These are phyloP conservation scores for Colletotrichum tanaceti DNA, from an alignment of 2,329 filamentous ascomycete genomes.

Conservation along the genomic window DNA sequence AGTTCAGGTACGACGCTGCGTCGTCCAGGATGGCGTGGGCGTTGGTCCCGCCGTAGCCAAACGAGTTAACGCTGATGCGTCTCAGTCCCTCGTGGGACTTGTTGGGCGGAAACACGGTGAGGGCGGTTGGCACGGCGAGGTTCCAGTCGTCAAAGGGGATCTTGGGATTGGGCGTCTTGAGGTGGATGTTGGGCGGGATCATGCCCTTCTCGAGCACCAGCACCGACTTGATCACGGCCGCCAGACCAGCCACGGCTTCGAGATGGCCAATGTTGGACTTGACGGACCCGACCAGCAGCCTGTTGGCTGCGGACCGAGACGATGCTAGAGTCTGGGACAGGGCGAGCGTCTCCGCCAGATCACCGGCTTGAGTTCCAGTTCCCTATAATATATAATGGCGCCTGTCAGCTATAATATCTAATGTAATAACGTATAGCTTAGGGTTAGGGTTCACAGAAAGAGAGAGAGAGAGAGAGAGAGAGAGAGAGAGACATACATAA, in stretches of 20 bases:
- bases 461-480: too few relatives aligned
- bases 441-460: too few relatives aligned
- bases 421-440: too few relatives aligned
- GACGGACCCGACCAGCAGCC: slow-evolving; percentile 30
- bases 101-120: slow-evolving; percentile 5
- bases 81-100: background rate
- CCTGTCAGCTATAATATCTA: background rate
- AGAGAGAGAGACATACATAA: slow-evolving; percentile 51
- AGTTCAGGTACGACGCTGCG: background rate
- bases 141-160: slow-evolving; percentile 45
- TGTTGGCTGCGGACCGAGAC: slow-evolving; percentile 23
- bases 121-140: slow-evolving; percentile 22
- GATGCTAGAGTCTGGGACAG: slow-evolving; percentile 58
- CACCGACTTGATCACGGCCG: slow-evolving; percentile 45
- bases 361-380: slow-evolving; percentile 67
- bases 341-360: slow-evolving; percentile 64
- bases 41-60: slow-evolving; percentile 25
- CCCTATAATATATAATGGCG: slow-evolving; percentile 43
- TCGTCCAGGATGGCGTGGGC: slow-evolving; percentile 27
- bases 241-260: slow-evolving; percentile 38
- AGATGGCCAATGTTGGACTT: slow-evolving; percentile 46
- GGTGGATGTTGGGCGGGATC: slow-evolving; percentile 47
- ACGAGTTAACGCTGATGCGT: slow-evolving; percentile 15
- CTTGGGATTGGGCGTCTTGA: slow-evolving; percentile 45
- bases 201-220: slow-evolving; percentile 46